Conservation (phyloP, 345 rosid genomes). For the Balakata baccata region DNA sequence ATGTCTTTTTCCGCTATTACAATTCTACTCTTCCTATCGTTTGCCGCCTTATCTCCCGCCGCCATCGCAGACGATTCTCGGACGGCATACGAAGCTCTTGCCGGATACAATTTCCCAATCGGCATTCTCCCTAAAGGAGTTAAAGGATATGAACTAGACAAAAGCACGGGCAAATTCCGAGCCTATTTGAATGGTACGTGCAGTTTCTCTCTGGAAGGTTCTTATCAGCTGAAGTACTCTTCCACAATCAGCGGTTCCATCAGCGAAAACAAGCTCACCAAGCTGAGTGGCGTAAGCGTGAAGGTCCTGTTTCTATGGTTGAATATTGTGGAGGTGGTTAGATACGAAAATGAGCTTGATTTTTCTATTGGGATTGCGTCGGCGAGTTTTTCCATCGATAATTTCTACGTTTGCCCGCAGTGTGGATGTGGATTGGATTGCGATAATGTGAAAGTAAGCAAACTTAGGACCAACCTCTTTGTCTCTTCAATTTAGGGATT, state of each 20-base stretch:
- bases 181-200: constrained; percentile 63
- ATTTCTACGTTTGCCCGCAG: constrained; percentile 82
- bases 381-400: constrained; percentile 63
- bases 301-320: constrained; percentile 86
- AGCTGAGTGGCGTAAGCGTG: constrained; percentile 75
- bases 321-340: constrained; percentile 74
- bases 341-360: constrained; percentile 56
- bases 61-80: constrained; percentile 23
- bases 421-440: constrained; percentile 94
- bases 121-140: constrained; percentile 84
- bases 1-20: constrained; percentile 11
- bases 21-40: constrained; percentile 20
- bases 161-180: constrained; percentile 54
- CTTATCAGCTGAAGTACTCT: constrained; percentile 75
- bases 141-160: constrained; percentile 59
- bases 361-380: constrained; percentile 95
- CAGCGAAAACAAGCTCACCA: constrained; percentile 51
- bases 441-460: constrained; percentile 31
- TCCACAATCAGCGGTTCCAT: constrained; percentile 71
- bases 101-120: constrained; percentile 62
- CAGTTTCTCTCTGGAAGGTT: constrained; percentile 81
- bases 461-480: constrained; percentile 40
- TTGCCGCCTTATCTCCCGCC: constrained; percentile 24
- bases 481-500: constrained; percentile 52
- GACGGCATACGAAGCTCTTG: constrained; percentile 67